Evolutionary conservation across 345 rosid genomes (phyloP).

Genomic region (Ceriops tagal): DNA sequence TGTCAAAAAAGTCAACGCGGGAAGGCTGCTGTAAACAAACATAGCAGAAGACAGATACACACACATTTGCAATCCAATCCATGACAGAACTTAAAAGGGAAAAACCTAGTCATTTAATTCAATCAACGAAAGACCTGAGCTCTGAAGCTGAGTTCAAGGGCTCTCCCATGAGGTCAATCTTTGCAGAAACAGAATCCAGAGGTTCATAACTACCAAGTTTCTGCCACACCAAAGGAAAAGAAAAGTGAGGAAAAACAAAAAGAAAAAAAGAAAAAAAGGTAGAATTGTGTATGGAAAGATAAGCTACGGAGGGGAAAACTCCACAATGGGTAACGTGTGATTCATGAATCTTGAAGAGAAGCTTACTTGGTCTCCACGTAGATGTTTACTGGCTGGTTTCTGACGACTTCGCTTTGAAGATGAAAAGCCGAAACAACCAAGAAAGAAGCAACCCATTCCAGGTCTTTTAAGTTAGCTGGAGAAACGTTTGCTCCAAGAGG

Average conservation of each 20-base stretch:
- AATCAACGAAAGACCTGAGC: slow-evolving; percentile 38
- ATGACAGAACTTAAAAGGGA: not conserved
- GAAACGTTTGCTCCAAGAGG: slow-evolving; percentile 1
- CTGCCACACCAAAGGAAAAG: slow-evolving; percentile 8
- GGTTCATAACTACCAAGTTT: slow-evolving; percentile 23
- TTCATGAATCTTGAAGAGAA: not conserved
- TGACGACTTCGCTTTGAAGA: slow-evolving; percentile 25
- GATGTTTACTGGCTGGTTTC: slow-evolving; percentile 16
- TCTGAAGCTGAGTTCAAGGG: slow-evolving; percentile 31
- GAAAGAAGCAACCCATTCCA: slow-evolving; percentile 30
- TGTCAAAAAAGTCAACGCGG: not conserved
- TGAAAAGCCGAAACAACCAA: slow-evolving; percentile 28
- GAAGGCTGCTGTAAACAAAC: not conserved
- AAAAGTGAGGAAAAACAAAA: not conserved
- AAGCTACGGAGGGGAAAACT: no score
- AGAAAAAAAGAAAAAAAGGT: not conserved
- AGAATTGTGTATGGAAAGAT: not conserved
- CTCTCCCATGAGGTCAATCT: slow-evolving; percentile 24
- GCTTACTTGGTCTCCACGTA: slow-evolving; percentile 24
- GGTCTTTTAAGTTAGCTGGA: not conserved
- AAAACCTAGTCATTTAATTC: not conserved
- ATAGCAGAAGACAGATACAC: not conserved
- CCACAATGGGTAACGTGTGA: no score
- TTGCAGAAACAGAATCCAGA: slow-evolving; percentile 41
- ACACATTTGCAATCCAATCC: not conserved